Conservation (phyloP, 306 rosid species). For the Gastrolobium villosum region DNA sequence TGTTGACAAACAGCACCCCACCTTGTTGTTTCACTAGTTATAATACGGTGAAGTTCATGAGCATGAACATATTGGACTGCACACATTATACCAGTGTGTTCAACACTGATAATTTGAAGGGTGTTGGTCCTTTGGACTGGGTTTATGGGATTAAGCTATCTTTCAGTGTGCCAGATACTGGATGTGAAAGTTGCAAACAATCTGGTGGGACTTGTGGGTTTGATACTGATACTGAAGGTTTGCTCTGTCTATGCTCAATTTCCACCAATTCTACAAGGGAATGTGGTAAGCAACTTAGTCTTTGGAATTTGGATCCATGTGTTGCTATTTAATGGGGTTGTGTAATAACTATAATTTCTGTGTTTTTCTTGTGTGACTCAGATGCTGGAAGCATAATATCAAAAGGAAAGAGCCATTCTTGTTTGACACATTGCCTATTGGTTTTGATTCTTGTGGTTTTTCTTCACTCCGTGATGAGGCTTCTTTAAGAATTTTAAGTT, state of each 20-base stretch:
- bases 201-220: slow-evolving; percentile 93
- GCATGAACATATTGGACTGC: slow-evolving; percentile 92
- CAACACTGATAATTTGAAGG: slow-evolving; percentile 60
- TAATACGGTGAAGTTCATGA: slow-evolving; percentile 77
- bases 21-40: slow-evolving; percentile 90
- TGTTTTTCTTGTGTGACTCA: slow-evolving; percentile 43
- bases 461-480: slow-evolving; percentile 27
- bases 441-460: slow-evolving; percentile 41
- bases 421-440: slow-evolving; percentile 38
- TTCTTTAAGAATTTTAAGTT: slow-evolving; percentile 37
- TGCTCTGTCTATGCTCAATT: slow-evolving; percentile 81
- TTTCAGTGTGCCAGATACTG: slow-evolving; percentile 74
- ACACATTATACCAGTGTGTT: slow-evolving; percentile 83
- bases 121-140: slow-evolving; percentile 90
- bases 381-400: slow-evolving; percentile 63
- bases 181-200: slow-evolving; percentile 68
- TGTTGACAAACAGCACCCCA: slow-evolving; percentile 70
- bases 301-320: not conserved
- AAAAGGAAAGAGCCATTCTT: slow-evolving; percentile 48
- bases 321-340: not conserved
- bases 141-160: slow-evolving; percentile 84
- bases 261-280: slow-evolving; percentile 64
- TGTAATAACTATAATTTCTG: not conserved
- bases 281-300: slow-evolving; percentile 66
- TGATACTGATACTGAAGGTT: slow-evolving; percentile 84